phyloP scores from a whole-genome alignment of 345 rosid genomes.

The Citrus maxima region DNA sequence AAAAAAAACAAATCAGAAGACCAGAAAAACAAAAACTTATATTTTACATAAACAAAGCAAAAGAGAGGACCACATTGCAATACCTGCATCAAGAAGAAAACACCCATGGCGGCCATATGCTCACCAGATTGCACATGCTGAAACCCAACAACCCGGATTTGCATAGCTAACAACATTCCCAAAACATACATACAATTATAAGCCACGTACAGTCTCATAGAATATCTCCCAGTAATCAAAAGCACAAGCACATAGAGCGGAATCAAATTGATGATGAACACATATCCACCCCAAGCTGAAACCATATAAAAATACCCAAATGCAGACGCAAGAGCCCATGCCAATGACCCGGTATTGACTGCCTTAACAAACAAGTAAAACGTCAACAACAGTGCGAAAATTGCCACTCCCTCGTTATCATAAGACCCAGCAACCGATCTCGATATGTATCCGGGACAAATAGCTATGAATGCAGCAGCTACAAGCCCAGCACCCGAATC shows the following conservation, averaged over 20 bases:
- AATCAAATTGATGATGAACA: slow-evolving; percentile 88
- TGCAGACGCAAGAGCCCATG: slow-evolving; percentile 93
- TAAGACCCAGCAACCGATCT: slow-evolving; percentile 96
- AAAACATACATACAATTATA: slow-evolving; percentile 87
- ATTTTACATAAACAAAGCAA: not conserved
- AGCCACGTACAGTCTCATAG: slow-evolving; percentile 88
- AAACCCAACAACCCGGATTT: slow-evolving; percentile 96
- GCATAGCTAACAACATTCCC: slow-evolving; percentile 99
- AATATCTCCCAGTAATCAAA: slow-evolving; percentile 88
- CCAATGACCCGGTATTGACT: slow-evolving; percentile 82
- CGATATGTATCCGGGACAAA: slow-evolving; percentile 97
- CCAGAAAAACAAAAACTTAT: not conserved
- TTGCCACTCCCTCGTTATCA: slow-evolving; percentile 94
- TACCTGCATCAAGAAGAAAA: slow-evolving; percentile 97
- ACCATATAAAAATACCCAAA: slow-evolving; percentile 98
- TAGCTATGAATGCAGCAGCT: slow-evolving; percentile 84
- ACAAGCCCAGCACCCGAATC: slow-evolving; percentile 94
- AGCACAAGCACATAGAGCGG: slow-evolving; percentile 96
- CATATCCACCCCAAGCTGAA: slow-evolving; percentile 99
- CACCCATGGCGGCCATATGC: slow-evolving; percentile 99
- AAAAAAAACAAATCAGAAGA: not conserved
- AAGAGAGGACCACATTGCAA: not conserved
- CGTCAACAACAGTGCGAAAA: slow-evolving; percentile 82
- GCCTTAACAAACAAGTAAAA: slow-evolving; percentile 92
- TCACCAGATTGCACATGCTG: slow-evolving; percentile 99